Percentiles rank a stretch among this genome's conserved stretches.
These are phyloP conservation scores for Alternaria gaisen DNA, from an alignment of 2,329 filamentous ascomycete genomes.

Conservation along the genomic window DNA sequence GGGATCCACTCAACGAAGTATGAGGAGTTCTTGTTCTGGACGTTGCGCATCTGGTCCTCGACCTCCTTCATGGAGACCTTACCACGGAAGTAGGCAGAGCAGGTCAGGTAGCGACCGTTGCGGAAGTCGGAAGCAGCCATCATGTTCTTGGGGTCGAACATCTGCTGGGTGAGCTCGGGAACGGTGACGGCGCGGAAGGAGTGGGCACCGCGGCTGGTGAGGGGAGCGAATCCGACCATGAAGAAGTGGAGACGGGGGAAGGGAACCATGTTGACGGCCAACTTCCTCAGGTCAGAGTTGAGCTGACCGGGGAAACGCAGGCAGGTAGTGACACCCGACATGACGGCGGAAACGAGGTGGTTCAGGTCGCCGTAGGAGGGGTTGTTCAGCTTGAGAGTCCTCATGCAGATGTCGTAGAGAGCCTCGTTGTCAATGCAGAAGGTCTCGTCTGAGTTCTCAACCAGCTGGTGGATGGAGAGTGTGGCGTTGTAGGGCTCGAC, in stretches of 20 bases:
- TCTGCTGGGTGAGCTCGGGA: conserved; percentile 98
- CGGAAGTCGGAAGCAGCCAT: conserved; percentile 99
- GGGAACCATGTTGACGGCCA: conserved; percentile 99
- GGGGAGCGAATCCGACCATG: conserved; percentile 99
- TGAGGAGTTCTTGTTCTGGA: conserved; percentile 99
- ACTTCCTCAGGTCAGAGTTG: conserved; percentile 99
- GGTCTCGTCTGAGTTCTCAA: conserved; percentile 99
- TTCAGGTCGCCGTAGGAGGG: conserved; percentile 99
- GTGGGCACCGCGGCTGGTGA: conserved; percentile 90
- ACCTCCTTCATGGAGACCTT: conserved; percentile 99
- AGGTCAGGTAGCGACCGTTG: conserved; percentile 99
- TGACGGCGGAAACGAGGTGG: conserved; percentile 99
- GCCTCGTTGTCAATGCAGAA: conserved; percentile 99
- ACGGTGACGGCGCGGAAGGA: conserved; percentile 98
- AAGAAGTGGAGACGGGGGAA: conserved; percentile 99
- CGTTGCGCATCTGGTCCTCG: conserved; percentile 99
- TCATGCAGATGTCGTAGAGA: conserved; percentile 99
- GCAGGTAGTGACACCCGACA: conserved; percentile 99
- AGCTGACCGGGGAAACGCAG: conserved; percentile 99
- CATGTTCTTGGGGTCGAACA: conserved; percentile 99
- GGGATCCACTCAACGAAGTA: conserved; percentile 99
- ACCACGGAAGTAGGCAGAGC: conserved; percentile 99
- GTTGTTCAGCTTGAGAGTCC: conserved; percentile 97
- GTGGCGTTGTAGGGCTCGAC: conserved; percentile 99
- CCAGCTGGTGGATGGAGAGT: conserved; percentile 97